Conservation (phyloP, 768 basidiomycete genomes). For the Terana coerulea region DNA sequence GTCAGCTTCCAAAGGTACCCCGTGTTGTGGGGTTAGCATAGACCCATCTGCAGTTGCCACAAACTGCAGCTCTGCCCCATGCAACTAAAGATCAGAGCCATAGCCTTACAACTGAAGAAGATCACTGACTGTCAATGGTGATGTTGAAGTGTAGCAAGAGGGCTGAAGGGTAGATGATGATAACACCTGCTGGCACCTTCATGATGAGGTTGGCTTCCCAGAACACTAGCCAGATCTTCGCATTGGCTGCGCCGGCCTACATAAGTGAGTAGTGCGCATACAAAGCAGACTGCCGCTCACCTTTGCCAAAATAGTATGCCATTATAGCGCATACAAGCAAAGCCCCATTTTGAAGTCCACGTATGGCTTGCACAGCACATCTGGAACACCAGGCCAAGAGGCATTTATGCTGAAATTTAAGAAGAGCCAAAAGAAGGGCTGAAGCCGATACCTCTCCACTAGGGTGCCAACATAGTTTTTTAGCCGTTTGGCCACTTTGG, state of each 20-base stretch:
- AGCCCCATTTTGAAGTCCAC: conserved; percentile 28
- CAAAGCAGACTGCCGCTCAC: conserved; percentile 11
- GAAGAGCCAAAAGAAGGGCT: conserved; percentile 19
- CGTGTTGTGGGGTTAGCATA: too few species aligned
- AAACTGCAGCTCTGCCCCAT: background rate
- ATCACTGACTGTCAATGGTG: conserved; percentile 16
- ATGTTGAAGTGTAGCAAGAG: conserved; percentile 34
- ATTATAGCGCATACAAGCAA: conserved; percentile 27
- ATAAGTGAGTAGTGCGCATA: background rate
- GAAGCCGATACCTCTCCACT: background rate
- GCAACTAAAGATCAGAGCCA: too few species aligned
- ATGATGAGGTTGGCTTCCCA: conserved; percentile 33
- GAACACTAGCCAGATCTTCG: conserved; percentile 29
- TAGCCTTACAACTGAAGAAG: background rate
- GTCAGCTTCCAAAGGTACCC: background rate
- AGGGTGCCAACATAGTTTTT: background rate
- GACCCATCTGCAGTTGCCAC: background rate
- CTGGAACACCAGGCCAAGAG: conserved; percentile 5
- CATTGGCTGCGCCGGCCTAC: background rate
- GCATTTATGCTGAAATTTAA: conserved; percentile 30
- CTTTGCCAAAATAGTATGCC: conserved; percentile 18
- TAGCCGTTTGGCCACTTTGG: background rate
- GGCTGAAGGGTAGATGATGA: conserved; percentile 29
- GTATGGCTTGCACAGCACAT: conserved; percentile 25
- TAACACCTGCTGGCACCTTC: conserved; percentile 30